Conservation (phyloP, 495 filamentous ascomycete species). For the Penicillium angulare region DNA sequence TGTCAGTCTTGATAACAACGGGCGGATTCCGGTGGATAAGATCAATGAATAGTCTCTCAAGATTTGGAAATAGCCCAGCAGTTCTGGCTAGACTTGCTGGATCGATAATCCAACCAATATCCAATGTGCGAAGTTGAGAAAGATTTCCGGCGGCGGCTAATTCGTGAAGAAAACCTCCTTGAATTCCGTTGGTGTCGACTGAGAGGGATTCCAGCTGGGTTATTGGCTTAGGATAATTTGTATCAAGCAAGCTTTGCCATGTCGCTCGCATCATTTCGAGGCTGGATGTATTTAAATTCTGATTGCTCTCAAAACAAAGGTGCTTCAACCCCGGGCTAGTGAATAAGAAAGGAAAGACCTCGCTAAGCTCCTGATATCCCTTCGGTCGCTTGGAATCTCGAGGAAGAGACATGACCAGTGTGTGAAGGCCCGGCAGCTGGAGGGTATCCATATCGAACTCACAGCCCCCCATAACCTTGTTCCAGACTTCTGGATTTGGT, state of each 20-base stretch:
- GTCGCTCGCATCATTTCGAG: background rate
- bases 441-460: background rate
- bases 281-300: background rate
- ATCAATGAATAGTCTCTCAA: slow-evolving; percentile 12
- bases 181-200: background rate
- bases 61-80: slow-evolving; percentile 1
- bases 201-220: background rate
- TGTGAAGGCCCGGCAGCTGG: background rate
- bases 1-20: background rate
- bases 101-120: background rate
- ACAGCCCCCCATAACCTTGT: background rate
- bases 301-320: background rate
- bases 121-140: background rate
- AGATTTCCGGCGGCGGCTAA: background rate
- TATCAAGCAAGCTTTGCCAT: background rate
- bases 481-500: background rate
- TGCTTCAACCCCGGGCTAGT: background rate
- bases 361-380: background rate
- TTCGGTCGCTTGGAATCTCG: background rate
- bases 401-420: background rate
- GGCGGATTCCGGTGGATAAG: background rate
- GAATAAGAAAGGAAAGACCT: background rate
- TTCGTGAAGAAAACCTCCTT: background rate
- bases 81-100: background rate
- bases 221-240: background rate